phyloP scores from a whole-genome alignment of 768 basidiomycete genomes.

The Boletus patriciae region DNA sequence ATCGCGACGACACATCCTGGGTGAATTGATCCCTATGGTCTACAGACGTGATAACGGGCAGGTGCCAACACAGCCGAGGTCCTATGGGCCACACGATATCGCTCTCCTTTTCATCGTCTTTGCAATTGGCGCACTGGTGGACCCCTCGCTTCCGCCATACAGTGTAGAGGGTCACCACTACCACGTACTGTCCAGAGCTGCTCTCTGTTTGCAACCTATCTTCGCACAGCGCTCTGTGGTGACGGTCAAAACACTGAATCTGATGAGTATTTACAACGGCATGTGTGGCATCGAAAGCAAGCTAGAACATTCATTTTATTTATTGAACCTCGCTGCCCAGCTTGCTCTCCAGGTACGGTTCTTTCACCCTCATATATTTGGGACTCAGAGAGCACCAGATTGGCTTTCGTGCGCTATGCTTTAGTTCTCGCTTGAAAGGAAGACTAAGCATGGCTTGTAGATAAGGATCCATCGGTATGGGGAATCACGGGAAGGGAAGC shows the following conservation, averaged over 20 bases:
- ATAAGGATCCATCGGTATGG: slow-evolving; percentile 54
- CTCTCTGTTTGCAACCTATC: slow-evolving; percentile 46
- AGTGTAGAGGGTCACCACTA: slow-evolving; percentile 55
- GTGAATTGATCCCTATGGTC: slow-evolving; percentile 47
- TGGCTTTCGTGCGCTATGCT: slow-evolving; percentile 13
- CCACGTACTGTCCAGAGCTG: slow-evolving; percentile 47
- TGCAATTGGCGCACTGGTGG: slow-evolving; percentile 49
- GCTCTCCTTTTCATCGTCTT: slow-evolving; percentile 48
- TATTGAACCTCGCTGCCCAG: slow-evolving; percentile 50
- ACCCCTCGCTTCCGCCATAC: slow-evolving; percentile 46
- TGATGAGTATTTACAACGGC: slow-evolving; percentile 56
- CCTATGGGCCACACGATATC: slow-evolving; percentile 51
- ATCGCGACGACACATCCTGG: slow-evolving; percentile 44
- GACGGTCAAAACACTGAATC: slow-evolving; percentile 49
- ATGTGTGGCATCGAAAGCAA: slow-evolving; percentile 54
- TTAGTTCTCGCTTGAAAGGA: background rate
- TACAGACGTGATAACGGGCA: slow-evolving; percentile 27
- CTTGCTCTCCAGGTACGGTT: slow-evolving; percentile 46
- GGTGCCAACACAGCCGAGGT: background rate
- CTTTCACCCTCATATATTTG: background rate
- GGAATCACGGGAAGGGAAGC: slow-evolving; percentile 48
- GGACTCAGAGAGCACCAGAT: slow-evolving; percentile 9
- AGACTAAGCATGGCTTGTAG: slow-evolving; percentile 27
- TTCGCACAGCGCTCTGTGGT: slow-evolving; percentile 45
- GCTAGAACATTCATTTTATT: slow-evolving; percentile 45